Percentiles rank a stretch among this genome's conserved stretches.
These are phyloP conservation scores for Taiozyma sp. DNA, from an alignment of 1,139 yeast species.

Conservation along the genomic window DNA sequence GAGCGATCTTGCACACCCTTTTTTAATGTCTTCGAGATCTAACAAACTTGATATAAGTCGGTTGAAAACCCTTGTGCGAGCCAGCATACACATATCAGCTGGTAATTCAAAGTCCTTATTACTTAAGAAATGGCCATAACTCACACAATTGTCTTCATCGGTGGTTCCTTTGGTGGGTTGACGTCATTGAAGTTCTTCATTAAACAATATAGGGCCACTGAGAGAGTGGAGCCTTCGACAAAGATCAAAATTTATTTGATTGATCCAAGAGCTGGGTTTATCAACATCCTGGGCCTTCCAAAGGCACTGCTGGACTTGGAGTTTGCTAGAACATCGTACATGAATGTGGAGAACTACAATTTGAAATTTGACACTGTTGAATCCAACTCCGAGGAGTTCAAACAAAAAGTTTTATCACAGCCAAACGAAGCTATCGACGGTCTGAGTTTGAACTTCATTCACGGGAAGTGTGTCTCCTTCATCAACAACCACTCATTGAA, in stretches of 20 bases:
- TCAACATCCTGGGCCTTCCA: constrained; percentile 48
- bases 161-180: constrained; percentile 49
- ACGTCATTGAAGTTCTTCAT: constrained; percentile 36
- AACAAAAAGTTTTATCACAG: constrained; percentile 17
- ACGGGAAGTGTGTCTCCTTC: constrained; percentile 35
- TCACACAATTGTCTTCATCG: constrained; percentile 31
- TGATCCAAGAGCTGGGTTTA: constrained; percentile 48
- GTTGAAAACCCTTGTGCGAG: neutral
- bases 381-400: constrained; percentile 30
- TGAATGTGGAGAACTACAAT: constrained; percentile 21
- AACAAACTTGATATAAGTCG: neutral
- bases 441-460: constrained; percentile 30
- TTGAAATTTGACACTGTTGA: constrained; percentile 25
- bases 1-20: neutral
- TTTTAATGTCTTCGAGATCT: neutral
- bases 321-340: constrained; percentile 41
- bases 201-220: constrained; percentile 25
- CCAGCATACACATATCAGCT: neutral
- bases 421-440: constrained; percentile 12
- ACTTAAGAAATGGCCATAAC: neutral
- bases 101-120: neutral
- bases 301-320: constrained; percentile 39
- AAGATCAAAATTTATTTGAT: constrained; percentile 35
- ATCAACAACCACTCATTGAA: constrained; percentile 26
- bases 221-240: constrained; percentile 6